These are phyloP conservation scores for Paramecium sonneborni DNA, from an alignment of 73 alveolate species.

Conservation along the genomic window DNA sequence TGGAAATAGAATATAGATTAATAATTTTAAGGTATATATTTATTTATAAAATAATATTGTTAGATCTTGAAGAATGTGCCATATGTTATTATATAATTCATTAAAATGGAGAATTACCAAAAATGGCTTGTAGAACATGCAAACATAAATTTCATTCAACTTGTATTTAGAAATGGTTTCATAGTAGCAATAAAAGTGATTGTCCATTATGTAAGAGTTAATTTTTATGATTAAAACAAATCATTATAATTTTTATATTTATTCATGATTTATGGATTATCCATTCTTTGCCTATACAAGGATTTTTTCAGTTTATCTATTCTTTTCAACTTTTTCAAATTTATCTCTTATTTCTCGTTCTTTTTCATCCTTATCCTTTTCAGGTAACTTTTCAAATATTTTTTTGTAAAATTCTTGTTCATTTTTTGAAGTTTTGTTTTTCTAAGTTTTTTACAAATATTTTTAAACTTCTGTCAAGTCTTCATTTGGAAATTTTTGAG, in stretches of 20 bases:
- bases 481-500: background rate
- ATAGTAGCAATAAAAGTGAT: slow-evolving; percentile 78
- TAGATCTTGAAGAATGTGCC: slow-evolving; percentile 77
- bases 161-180: slow-evolving; percentile 83
- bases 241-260: background rate
- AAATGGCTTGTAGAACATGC: slow-evolving; percentile 83
- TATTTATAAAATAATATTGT: background rate
- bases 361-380: background rate
- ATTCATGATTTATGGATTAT: background rate
- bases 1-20: slow-evolving; percentile 80
- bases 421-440: background rate
- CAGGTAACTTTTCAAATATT: background rate
- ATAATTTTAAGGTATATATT: slow-evolving; percentile 72
- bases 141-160: slow-evolving; percentile 82
- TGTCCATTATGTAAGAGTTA: slow-evolving; percentile 83
- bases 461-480: background rate
- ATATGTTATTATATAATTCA: slow-evolving; percentile 81
- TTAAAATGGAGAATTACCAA: slow-evolving; percentile 74
- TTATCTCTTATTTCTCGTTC: background rate
- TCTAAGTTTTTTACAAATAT: background rate
- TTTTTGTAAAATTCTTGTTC: background rate
- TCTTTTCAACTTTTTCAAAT: background rate
- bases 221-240: slow-evolving; percentile 72
- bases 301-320: background rate
- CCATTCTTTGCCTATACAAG: background rate